Conservation (phyloP, 352 stramenopile genomes). For the Saprolegnia parasitica region DNA sequence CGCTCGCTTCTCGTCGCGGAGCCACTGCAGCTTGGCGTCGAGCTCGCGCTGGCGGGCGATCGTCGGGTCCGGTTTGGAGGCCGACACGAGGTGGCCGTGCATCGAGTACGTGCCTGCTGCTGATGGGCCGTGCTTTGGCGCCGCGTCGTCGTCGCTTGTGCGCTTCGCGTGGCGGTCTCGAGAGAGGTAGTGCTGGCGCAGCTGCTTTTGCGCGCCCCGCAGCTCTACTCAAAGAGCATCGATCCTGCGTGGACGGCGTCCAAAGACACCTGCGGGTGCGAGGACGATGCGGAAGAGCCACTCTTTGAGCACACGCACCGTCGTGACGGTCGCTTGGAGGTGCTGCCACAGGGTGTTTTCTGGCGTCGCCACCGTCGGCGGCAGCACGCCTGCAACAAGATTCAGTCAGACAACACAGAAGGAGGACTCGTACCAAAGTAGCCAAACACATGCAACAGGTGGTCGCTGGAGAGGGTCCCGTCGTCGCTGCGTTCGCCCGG, state of each 20-base stretch:
- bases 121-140: not conserved
- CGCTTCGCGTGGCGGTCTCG: conserved; percentile 1
- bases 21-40: not conserved
- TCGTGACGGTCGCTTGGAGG: not conserved
- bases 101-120: not conserved
- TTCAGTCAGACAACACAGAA: too few relatives aligned
- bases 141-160: not conserved
- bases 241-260: too few relatives aligned
- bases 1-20: conserved; percentile 3
- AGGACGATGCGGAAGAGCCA: conserved; percentile 2
- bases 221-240: not conserved
- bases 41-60: not conserved
- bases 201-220: conserved; percentile 1
- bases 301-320: not conserved
- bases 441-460: not conserved
- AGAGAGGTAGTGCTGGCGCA: conserved; percentile 1
- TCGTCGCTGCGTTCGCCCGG: not conserved
- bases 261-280: not conserved
- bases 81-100: not conserved
- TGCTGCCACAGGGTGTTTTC: not conserved
- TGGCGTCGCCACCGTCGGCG: not conserved
- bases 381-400: not conserved
- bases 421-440: not conserved
- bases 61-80: not conserved
- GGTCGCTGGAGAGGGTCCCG: not conserved